Evolutionary conservation across 2,329 filamentous ascomycete species (phyloP), one percentile per base, ranked within the genome.

Genomic region (Hymenoscyphus linearis): DNA sequence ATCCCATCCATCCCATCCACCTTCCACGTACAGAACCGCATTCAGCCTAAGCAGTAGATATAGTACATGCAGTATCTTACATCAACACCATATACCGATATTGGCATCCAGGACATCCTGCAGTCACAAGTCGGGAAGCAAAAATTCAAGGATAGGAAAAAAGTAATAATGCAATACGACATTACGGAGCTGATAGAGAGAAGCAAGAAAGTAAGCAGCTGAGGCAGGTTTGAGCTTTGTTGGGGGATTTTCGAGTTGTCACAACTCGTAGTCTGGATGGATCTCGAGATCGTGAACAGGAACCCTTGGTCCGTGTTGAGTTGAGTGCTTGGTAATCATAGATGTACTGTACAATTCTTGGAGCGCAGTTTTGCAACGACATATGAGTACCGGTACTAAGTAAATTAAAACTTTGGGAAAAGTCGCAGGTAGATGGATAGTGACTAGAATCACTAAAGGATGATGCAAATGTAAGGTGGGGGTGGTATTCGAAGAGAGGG

Each of bases 231-330:
- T 65, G 66, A 66, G 31, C 35, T 58, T 47, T 57, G 66, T 66
- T 66, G 65, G 61, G 63, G 59, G 63, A 56, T 60, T 60, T 25
- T 50, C 54, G 44, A 40, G 27, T 58, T 27, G 34, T 58, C 14
- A 52, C 26, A 35, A 31, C 37, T 57, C 40, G 31, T 5, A 18
- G 34, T 36, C 47, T 54, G 53, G 34, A 35, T 37, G n/a, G n/a
- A n/a, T n/a, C n/a, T n/a, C n/a, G n/a, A n/a, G n/a, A 37, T 52
- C 40, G 36, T 18, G 52, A 54, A 52, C 59, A 60, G 57, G 62
- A 67, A 68, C 64, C 53, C 64, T 56, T 66, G 64, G 64, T 65
- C 63, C 57, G 66, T 66, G 65, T 59, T 22, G 35, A 40, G 40
- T n/a, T n/a, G n/a, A n/a, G n/a, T n/a, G n/a, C n/a, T n/a, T n/a